Conservation (phyloP, 441 rosid genomes). For the Iberis amara region DNA sequence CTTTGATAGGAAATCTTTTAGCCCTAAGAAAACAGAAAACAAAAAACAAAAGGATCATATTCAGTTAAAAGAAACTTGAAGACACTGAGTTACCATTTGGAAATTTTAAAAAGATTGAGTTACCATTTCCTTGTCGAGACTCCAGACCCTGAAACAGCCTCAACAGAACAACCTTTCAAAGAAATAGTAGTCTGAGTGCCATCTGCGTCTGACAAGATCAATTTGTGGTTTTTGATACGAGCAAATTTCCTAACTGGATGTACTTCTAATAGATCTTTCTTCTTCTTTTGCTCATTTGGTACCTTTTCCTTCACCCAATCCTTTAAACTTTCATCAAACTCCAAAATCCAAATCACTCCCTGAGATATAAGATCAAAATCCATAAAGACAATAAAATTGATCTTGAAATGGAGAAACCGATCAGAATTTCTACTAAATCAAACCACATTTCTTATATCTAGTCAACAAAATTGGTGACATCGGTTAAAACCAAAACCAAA, state of each 20-base stretch:
- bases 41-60: not conserved
- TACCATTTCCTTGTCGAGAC: conserved; percentile 83
- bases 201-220: conserved; percentile 50
- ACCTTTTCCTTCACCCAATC: conserved; percentile 35
- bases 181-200: conserved; percentile 36
- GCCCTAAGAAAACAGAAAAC: conserved; percentile 62
- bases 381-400: not conserved
- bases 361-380: conserved; percentile 28
- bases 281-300: conserved; percentile 59
- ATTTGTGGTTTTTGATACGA: conserved; percentile 49
- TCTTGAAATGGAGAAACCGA: not conserved
- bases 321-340: conserved; percentile 52
- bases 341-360: conserved; percentile 88
- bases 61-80: not conserved
- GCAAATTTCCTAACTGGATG: conserved; percentile 58
- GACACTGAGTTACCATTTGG: too few species aligned
- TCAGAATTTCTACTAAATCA: not conserved
- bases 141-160: conserved; percentile 78
- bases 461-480: not conserved
- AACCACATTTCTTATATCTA: conserved; percentile 2
- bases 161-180: conserved; percentile 56
- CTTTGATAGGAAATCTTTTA: conserved; percentile 73
- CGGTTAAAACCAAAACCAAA: too few species aligned
- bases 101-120: not conserved
- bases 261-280: conserved; percentile 57